A percentile compares a stretch with the other conserved stretches of the same genome.
Evolutionary conservation across 192 early-diverging fungal species (phyloP).

Genomic region (Pecoramyces ruminantium): DNA sequence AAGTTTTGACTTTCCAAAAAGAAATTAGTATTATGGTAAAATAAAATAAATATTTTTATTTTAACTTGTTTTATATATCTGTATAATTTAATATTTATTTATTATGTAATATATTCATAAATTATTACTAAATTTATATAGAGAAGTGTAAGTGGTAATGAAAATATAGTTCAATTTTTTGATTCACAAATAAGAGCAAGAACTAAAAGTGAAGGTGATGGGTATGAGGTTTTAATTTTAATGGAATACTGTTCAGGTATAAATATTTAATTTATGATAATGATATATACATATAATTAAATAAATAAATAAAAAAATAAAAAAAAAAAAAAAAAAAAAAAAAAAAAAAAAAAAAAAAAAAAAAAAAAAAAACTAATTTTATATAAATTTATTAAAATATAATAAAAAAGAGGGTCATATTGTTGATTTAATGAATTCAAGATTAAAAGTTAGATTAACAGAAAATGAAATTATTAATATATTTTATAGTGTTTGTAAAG

Average conservation of each 20-base stretch:
- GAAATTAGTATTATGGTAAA: slow-evolving; percentile 71
- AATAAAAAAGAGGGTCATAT: slow-evolving; percentile 42
- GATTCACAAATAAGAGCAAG: slow-evolving; percentile 43
- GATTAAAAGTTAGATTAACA: slow-evolving; percentile 47
- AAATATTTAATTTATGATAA: no score
- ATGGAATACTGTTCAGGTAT: slow-evolving; percentile 86
- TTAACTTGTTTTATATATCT: no score
- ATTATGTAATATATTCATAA: no score
- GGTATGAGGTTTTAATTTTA: slow-evolving; percentile 66
- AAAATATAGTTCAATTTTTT: slow-evolving; percentile 64
- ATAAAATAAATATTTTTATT: no score
- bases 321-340: no score
- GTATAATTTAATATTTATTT: no score
- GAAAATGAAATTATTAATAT: slow-evolving; percentile 76
- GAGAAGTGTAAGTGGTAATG: slow-evolving; percentile 54
- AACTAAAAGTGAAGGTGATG: slow-evolving; percentile 38
- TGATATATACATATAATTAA: no score
- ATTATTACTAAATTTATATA: no score
- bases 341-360: no score
- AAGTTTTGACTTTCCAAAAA: slow-evolving; percentile 37
- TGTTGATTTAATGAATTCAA: slow-evolving; percentile 73
- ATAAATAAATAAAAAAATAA: no score
- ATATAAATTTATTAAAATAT: no score
- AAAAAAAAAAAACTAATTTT: no score
- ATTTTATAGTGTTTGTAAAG: slow-evolving; percentile 71